phyloP scores from a whole-genome alignment of 2,329 filamentous ascomycete species.

The Endocalyx cinctus region DNA sequence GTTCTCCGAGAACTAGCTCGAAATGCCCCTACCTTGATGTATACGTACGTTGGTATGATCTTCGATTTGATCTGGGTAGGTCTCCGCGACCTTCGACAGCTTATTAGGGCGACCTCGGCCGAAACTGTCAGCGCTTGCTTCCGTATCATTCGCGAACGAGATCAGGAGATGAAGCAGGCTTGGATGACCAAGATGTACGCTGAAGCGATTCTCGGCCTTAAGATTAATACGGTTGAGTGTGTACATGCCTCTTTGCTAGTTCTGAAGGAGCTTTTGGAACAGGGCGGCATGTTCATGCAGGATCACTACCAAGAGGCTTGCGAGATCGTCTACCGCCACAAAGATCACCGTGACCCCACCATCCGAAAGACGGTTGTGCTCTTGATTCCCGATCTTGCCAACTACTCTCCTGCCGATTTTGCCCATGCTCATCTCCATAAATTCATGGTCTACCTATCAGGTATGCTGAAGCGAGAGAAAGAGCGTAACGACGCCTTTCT shows the following conservation, averaged over 20 bases:
- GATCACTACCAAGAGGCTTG: constrained; percentile 88
- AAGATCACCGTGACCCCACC: constrained; percentile 84
- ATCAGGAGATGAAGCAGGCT: constrained; percentile 77
- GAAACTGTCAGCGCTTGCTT: constrained; percentile 94
- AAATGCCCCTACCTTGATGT: constrained; percentile 92
- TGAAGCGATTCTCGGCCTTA: constrained; percentile 76
- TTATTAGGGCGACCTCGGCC: constrained; percentile 87
- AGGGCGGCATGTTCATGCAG: constrained; percentile 99
- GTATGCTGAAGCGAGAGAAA: constrained; percentile 90
- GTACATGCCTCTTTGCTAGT: constrained; percentile 93
- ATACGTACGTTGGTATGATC: constrained; percentile 89
- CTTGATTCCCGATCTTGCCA: constrained; percentile 87
- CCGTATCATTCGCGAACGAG: constrained; percentile 89
- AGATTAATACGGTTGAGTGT: constrained; percentile 75
- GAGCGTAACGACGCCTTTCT: constrained; percentile 92
- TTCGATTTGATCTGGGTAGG: constrained; percentile 97
- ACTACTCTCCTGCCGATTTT: constrained; percentile 89
- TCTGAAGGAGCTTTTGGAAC: constrained; percentile 85
- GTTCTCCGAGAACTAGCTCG: constrained; percentile 85
- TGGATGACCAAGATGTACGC: constrained; percentile 92
- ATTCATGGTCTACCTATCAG: constrained; percentile 94
- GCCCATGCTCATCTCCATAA: constrained; percentile 82
- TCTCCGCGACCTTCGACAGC: constrained; percentile 79
- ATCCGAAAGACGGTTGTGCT: constrained; percentile 87
- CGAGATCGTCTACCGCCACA: constrained; percentile 86